A percentile compares a stretch with the other conserved stretches of the same genome.
Evolutionary conservation across 1,284 basidiomycete species (phyloP).

Genomic region (Heterobasidion irregulare): DNA sequence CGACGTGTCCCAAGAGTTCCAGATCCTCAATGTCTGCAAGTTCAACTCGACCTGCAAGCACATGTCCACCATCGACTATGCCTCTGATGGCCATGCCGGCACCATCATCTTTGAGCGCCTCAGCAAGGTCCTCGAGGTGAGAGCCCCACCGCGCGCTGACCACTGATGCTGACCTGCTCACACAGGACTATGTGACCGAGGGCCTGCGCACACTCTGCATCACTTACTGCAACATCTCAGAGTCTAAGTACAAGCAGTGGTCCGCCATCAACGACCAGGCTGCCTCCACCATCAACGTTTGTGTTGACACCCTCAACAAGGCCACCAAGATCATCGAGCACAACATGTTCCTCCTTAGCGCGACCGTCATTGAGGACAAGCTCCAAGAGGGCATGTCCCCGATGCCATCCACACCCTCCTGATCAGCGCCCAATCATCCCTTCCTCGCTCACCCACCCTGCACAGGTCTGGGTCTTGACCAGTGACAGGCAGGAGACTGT

Average conservation of each 20-base stretch:
- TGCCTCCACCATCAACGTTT: slow-evolving; percentile 86
- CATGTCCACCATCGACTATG: slow-evolving; percentile 92
- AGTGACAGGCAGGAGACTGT: slow-evolving; percentile 99
- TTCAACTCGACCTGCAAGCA: slow-evolving; percentile 98
- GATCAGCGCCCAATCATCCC: slow-evolving; percentile 25
- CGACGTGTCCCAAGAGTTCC: slow-evolving; percentile 72
- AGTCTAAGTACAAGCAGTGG: slow-evolving; percentile 91
- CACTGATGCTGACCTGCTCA: too few species aligned
- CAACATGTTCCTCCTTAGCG: slow-evolving; percentile 87
- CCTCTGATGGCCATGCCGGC: slow-evolving; percentile 92
- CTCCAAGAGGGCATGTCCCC: slow-evolving; percentile 97
- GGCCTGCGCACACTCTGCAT: slow-evolving; percentile 96
- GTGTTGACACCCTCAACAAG: slow-evolving; percentile 89
- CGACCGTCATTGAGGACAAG: slow-evolving; percentile 98
- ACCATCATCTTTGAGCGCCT: slow-evolving; percentile 92
- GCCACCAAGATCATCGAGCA: slow-evolving; percentile 96
- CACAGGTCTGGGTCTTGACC: slow-evolving; percentile 94
- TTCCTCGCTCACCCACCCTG: too few species aligned
- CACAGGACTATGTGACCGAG: slow-evolving; percentile 90
- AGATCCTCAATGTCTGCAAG: slow-evolving; percentile 95
- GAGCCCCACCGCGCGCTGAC: slow-evolving; percentile 4
- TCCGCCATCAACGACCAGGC: slow-evolving; percentile 83
- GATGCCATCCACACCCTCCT: slow-evolving; percentile 98
- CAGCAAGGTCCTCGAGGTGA: slow-evolving; percentile 83
- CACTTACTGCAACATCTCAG: slow-evolving; percentile 86